phyloP scores from a whole-genome alignment of 805 yeast species.

The Nakazawaea ambrosiae region DNA sequence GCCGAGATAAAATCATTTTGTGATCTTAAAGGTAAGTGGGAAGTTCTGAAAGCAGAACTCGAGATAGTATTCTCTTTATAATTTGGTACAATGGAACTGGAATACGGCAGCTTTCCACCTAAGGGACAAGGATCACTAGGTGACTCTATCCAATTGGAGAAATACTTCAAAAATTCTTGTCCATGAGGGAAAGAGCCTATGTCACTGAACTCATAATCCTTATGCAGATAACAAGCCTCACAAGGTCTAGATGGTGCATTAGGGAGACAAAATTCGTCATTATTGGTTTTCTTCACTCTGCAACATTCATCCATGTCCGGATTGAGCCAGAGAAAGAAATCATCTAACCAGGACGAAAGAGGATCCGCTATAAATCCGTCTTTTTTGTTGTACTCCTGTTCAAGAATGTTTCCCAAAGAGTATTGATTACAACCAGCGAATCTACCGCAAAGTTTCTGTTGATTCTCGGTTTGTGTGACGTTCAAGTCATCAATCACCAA shows the following conservation, averaged over 20 bases:
- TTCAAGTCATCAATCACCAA: constrained; percentile 70
- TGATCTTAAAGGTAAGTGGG: constrained; percentile 73
- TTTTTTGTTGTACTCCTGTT: constrained; percentile 73
- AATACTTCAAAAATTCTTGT: constrained; percentile 58
- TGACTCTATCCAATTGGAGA: constrained; percentile 74
- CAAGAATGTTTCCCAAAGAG: constrained; percentile 74
- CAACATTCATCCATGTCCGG: constrained; percentile 88
- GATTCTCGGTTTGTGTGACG: constrained; percentile 52
- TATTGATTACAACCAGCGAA: constrained; percentile 77
- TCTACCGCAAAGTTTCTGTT: constrained; percentile 77
- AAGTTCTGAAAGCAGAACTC: constrained; percentile 69
- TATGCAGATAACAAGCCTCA: constrained; percentile 59
- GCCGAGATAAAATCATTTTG: constrained; percentile 82
- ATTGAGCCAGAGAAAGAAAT: constrained; percentile 77
- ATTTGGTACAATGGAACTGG: constrained; percentile 44
- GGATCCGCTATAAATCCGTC: constrained; percentile 74
- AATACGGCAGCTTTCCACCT: constrained; percentile 93
- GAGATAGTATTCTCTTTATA: constrained; percentile 30
- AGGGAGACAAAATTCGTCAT: constrained; percentile 58
- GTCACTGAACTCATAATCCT: constrained; percentile 55
- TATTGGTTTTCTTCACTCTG: constrained; percentile 47
- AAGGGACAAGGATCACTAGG: constrained; percentile 88
- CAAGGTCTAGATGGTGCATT: constrained; percentile 65
- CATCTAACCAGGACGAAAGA: constrained; percentile 89
- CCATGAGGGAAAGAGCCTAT: constrained; percentile 84